Percentiles rank a stretch among this genome's conserved stretches.
Evolutionary conservation across 371 early-diverging fungal species (phyloP).

Genomic region (Mycotypha africana): DNA sequence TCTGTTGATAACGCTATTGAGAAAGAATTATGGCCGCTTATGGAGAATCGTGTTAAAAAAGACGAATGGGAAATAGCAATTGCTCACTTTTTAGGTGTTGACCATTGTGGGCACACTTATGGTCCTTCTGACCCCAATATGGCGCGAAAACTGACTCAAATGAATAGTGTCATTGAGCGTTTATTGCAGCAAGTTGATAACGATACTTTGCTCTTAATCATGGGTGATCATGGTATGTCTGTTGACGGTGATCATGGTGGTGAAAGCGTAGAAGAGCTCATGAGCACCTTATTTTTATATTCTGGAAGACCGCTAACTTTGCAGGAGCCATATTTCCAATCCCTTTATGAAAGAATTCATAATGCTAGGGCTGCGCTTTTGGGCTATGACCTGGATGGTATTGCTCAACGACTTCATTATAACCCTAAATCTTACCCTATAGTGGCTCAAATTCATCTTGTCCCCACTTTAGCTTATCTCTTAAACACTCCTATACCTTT

Average conservation of each 20-base stretch:
- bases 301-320: constrained; percentile 38
- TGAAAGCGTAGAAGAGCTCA: constrained; percentile 84
- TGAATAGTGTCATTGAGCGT: constrained; percentile 73
- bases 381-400: constrained; percentile 19
- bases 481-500: constrained; percentile 78
- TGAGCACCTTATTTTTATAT: constrained; percentile 82
- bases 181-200: constrained; percentile 70
- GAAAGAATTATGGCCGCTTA: constrained; percentile 53
- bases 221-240: constrained; percentile 99
- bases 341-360: constrained; percentile 21
- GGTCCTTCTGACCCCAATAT: constrained; percentile 88
- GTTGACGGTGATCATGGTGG: constrained; percentile 99
- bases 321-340: constrained; percentile 6
- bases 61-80: constrained; percentile 70
- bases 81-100: constrained; percentile 93
- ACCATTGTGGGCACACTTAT: constrained; percentile 94
- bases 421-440: constrained; percentile 29
- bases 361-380: constrained; percentile 12
- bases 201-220: constrained; percentile 86
- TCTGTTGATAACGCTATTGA: constrained; percentile 88
- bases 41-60: constrained; percentile 12
- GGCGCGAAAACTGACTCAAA: constrained; percentile 75
- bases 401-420: constrained; percentile 17
- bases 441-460: constrained; percentile 81
- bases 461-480: constrained; percentile 71